These are phyloP conservation scores for Wickerhamiella nectarea DNA, from an alignment of 805 yeast species.

Conservation along the genomic window DNA sequence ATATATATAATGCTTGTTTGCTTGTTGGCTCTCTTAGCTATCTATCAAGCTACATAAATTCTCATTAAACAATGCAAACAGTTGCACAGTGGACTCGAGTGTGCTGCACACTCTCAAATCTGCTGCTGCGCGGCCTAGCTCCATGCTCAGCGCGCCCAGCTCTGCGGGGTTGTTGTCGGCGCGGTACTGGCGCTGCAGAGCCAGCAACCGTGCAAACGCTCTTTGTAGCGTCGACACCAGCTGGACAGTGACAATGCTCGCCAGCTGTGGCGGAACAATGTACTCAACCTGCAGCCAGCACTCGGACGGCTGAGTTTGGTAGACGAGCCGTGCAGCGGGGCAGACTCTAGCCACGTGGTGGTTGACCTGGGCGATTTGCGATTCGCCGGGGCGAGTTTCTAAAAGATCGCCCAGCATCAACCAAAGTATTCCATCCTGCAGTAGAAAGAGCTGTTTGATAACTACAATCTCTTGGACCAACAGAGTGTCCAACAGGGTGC, in stretches of 20 bases:
- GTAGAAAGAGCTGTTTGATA: not conserved
- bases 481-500: not conserved
- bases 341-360: not conserved
- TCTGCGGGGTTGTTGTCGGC: not conserved
- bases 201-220: not conserved
- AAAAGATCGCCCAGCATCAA: not conserved
- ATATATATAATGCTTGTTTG: not conserved
- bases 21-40: too few species aligned
- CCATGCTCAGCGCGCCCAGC: not conserved
- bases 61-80: too few species aligned
- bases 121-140: not conserved
- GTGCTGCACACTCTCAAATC: not conserved
- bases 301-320: not conserved
- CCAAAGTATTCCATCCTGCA: conserved; percentile 8
- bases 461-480: not conserved
- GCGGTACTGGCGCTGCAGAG: not conserved
- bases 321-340: not conserved
- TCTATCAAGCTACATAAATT: too few species aligned
- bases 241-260: not conserved
- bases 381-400: not conserved
- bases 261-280: not conserved
- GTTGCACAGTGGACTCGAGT: too few species aligned
- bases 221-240: not conserved
- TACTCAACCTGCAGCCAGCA: not conserved
- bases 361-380: not conserved